Evolutionary conservation across 2,329 filamentous ascomycete genomes (phyloP).

Genomic region (Fusarium oligoseptatum): DNA sequence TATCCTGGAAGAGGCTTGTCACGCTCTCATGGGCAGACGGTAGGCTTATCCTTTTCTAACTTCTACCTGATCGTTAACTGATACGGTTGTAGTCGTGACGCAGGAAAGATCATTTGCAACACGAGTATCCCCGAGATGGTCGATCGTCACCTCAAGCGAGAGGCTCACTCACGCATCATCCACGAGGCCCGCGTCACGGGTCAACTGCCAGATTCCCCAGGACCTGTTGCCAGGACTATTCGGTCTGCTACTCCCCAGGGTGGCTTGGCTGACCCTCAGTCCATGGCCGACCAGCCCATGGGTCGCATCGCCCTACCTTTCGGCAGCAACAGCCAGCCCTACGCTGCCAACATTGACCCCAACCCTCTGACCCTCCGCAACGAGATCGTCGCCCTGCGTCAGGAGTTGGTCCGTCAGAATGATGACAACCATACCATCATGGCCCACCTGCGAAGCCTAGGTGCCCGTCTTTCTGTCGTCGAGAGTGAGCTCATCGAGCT

Average conservation of each 20-base stretch:
- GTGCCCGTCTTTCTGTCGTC: neutral
- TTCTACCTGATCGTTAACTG: neutral
- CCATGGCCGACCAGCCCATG: neutral
- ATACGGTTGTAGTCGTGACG: neutral
- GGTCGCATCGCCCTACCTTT: neutral
- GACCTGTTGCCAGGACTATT: neutral
- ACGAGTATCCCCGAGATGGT: conserved; percentile 32
- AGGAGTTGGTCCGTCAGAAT: neutral
- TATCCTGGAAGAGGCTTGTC: conserved; percentile 21
- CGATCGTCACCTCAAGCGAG: conserved; percentile 38
- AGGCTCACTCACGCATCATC: conserved; percentile 9
- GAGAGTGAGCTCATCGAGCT: neutral
- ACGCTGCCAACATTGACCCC: neutral
- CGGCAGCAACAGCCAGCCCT: neutral
- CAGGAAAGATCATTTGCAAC: conserved; percentile 26
- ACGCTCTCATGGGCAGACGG: conserved; percentile 30
- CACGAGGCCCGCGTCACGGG: neutral
- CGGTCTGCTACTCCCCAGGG: neutral
- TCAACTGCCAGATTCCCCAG: neutral
- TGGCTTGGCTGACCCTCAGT: neutral
- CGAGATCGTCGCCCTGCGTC: neutral
- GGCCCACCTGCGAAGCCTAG: neutral
- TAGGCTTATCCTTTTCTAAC: neutral
- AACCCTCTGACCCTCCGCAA: neutral
- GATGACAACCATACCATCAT: neutral